Base-by-base conservation (phyloP, 371 early-diverging fungal species). In the Mortierella sp. region DNA sequence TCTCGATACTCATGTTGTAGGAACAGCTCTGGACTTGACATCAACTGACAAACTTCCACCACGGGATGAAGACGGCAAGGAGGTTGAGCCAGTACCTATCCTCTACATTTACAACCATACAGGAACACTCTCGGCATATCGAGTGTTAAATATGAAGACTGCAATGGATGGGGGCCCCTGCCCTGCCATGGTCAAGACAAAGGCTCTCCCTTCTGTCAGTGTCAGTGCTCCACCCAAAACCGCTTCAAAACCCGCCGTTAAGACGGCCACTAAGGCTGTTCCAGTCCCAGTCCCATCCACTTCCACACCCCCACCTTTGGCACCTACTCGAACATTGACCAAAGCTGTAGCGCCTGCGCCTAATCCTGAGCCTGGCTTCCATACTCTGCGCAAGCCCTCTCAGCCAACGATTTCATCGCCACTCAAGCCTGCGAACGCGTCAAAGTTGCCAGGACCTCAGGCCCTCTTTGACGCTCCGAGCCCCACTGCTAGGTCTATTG, bases 1-100 rank as follows among this genome's bases (percentile, higher is more conserved):
- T 26, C 9, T 23, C 4, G 74, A 69, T 15, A 44, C 62, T 7
- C n/a, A 62, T 25, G 63, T 66, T 21, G 50, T 79, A 6, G 80
- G 80, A 19, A 52, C 44, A 18, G 73, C 66, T 3, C 23, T 79
- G 60, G 80, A 79, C 21, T 52, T 73, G 57, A 79, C 80, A 5
- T 66, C 73, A 15, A 73, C 62, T 5, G 50, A 19, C 1, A 55
- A 29, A 4, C 26, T 79, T 12, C 55, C 37, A 4, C 74, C 80
- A 7, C 18, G 58, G 7, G 80, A 79, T 1, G 80, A 79, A 18
- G 80, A 79, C 2, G 70, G 67, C 1, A 70, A 73, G 0, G 55
- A 69, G 7, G 57, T 79, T 21, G 63, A 61, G 0, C 68, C 80
- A 16, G 60, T 47, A 1, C 80, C 80, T 18, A 64, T 79, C 43